These are phyloP conservation scores for Colletotrichum incanum DNA, from an alignment of 2,329 filamentous ascomycete genomes.

Conservation along the genomic window DNA sequence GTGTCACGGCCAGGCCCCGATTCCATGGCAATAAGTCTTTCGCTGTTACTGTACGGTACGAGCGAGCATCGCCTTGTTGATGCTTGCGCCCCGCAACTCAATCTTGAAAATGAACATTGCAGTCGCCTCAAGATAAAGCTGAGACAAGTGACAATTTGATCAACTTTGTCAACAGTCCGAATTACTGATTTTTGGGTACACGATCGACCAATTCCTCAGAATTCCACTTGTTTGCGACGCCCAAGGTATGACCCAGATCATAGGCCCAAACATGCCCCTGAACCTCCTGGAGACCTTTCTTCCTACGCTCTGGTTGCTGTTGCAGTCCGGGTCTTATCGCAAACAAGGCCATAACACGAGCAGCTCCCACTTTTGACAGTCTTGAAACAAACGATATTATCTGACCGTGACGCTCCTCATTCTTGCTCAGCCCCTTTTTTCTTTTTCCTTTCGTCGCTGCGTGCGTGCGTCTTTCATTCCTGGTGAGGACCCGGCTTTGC, in stretches of 20 bases:
- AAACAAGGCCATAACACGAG: not conserved
- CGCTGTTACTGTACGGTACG: no score
- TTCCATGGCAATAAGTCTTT: not conserved
- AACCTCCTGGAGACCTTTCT: conserved; percentile 16
- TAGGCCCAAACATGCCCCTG: conserved; percentile 40
- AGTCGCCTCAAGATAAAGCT: not conserved
- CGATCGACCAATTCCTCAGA: conserved; percentile 8
- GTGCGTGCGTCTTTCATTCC: not conserved
- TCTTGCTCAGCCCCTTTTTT: conserved; percentile 11
- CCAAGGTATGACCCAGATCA: conserved; percentile 19
- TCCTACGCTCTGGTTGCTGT: conserved; percentile 15
- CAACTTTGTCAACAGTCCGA: not conserved
- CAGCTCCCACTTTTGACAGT: conserved; percentile 1
- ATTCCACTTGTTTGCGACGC: conserved; percentile 28
- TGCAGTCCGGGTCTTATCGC: not conserved
- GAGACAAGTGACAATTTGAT: not conserved
- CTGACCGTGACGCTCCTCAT: conserved; percentile 1
- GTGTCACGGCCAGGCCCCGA: not conserved
- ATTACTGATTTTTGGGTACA: not conserved
- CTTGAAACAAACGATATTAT: conserved; percentile 15
- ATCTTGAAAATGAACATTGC: not conserved
- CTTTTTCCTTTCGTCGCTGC: not conserved
- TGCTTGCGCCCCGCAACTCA: not conserved
- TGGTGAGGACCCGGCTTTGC: conserved; percentile 4
- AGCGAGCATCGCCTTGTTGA: not conserved